Conservation (phyloP, 1,284 basidiomycete species). For the Sphaerobolus stellatus region DNA sequence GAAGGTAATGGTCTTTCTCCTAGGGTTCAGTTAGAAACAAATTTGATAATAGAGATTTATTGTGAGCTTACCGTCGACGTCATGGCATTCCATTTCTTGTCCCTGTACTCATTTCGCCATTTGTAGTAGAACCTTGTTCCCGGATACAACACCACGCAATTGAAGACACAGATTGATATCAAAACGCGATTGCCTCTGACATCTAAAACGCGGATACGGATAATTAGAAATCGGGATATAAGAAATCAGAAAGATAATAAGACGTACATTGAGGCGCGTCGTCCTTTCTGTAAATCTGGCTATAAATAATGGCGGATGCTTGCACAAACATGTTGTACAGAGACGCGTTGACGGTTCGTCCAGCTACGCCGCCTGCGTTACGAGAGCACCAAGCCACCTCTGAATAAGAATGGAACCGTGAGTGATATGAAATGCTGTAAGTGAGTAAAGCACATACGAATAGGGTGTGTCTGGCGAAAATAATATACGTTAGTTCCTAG, state of each 20-base stretch:
- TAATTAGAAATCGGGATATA: slow-evolving; percentile 16
- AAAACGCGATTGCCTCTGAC: slow-evolving; percentile 48
- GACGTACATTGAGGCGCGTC: slow-evolving; percentile 50
- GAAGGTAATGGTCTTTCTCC: slow-evolving; percentile 55
- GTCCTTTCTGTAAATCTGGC: slow-evolving; percentile 50
- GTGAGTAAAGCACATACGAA: slow-evolving; percentile 16
- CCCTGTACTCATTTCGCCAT: slow-evolving; percentile 50
- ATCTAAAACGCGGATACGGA: slow-evolving; percentile 31
- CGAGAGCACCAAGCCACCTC: slow-evolving; percentile 56
- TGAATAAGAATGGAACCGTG: slow-evolving; percentile 13
- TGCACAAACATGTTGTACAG: slow-evolving; percentile 61
- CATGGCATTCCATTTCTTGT: slow-evolving; percentile 53
- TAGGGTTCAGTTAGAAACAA: slow-evolving; percentile 23
- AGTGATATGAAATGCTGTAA: background rate
- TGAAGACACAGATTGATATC: slow-evolving; percentile 47
- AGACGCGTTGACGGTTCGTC: slow-evolving; percentile 54
- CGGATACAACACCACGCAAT: slow-evolving; percentile 51
- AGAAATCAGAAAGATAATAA: background rate
- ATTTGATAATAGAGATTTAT: background rate
- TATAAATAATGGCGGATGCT: slow-evolving; percentile 41
- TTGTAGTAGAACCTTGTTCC: slow-evolving; percentile 50
- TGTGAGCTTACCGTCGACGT: slow-evolving; percentile 38
- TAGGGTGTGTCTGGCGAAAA: slow-evolving; percentile 32
- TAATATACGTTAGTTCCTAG: background rate
- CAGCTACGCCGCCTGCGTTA: slow-evolving; percentile 55